Percentiles rank a stretch among this genome's conserved stretches.
Conservation (phyloP, 805 yeast genomes). For the Kurtzmaniella fragi region DNA sequence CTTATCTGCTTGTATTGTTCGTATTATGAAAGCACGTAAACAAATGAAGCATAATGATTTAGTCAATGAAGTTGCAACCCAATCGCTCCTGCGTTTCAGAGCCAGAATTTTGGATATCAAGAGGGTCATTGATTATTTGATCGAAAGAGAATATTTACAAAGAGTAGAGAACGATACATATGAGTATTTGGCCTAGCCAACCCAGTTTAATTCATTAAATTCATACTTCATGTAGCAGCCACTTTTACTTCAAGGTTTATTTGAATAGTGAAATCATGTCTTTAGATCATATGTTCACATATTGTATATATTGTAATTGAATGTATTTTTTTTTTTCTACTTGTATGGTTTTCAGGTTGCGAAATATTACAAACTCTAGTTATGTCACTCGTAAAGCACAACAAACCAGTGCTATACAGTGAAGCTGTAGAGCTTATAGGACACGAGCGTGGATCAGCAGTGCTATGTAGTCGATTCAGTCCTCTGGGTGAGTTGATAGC, state of each 20-base stretch:
- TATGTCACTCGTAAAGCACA: too few species aligned
- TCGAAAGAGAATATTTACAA: constrained; percentile 80
- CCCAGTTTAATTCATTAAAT: too few species aligned
- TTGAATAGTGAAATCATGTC: too few species aligned
- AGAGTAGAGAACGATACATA: constrained; percentile 72
- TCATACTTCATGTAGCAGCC: too few species aligned
- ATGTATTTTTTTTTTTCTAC: too few species aligned
- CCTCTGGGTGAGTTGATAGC: constrained; percentile 49
- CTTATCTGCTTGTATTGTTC: constrained; percentile 88
- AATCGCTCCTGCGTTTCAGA: constrained; percentile 74
- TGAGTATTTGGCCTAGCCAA: constrained; percentile 65
- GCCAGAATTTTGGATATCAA: constrained; percentile 86
- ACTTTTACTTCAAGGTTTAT: too few species aligned
- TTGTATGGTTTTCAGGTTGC: too few species aligned
- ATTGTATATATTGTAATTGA: too few species aligned
- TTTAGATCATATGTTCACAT: too few species aligned
- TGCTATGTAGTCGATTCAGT: constrained; percentile 49
- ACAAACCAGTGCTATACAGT: constrained; percentile 13
- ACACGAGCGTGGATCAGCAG: constrained; percentile 43
- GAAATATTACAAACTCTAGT: too few species aligned
- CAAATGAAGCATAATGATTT: constrained; percentile 71
- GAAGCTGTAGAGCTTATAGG: constrained; percentile 41
- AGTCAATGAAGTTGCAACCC: constrained; percentile 83
- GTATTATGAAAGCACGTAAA: constrained; percentile 94
- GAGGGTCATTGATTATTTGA: constrained; percentile 75